Conservation (phyloP, 306 rosid species). For the Crotalaria pallida region DNA sequence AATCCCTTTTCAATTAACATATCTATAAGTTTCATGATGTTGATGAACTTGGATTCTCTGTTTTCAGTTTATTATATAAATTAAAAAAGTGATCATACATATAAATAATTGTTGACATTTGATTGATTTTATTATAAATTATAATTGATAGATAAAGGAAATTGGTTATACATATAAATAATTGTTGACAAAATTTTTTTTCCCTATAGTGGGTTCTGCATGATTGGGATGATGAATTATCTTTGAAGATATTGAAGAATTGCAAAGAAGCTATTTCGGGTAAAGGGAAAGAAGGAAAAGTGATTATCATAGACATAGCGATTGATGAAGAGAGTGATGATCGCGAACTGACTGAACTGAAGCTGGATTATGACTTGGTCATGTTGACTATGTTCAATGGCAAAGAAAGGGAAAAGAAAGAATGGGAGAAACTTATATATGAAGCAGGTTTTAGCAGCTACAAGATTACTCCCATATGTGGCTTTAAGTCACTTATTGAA, state of each 20-base stretch:
- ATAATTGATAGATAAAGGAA: too few species aligned
- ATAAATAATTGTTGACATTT: too few species aligned
- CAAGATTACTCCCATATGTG: conserved; percentile 32
- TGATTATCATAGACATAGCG: conserved; percentile 47
- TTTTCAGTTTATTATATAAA: too few species aligned
- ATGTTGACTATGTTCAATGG: conserved; percentile 39
- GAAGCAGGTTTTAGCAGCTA: conserved; percentile 48
- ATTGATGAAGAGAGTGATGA: conserved; percentile 30
- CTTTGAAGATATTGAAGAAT: conserved; percentile 42
- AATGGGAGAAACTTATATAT: conserved; percentile 46
- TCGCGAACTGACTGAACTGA: conserved; percentile 23
- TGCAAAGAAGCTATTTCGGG: conserved; percentile 43
- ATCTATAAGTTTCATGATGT: too few species aligned
- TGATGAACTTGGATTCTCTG: too few species aligned
- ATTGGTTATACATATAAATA: too few species aligned
- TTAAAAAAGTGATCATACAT: too few species aligned
- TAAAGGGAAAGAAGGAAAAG: conserved; percentile 38
- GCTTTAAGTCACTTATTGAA: conserved; percentile 52
- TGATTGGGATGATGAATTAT: conserved; percentile 35
- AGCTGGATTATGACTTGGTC: conserved; percentile 38
- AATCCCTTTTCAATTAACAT: neutral
- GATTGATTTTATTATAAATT: too few species aligned
- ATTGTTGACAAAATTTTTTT: too few species aligned
- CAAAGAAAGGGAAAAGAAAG: conserved; percentile 33
- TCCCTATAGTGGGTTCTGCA: conserved; percentile 34